phyloP scores from a whole-genome alignment of 2,329 filamentous ascomycete species.

The Fusarium sp. region DNA sequence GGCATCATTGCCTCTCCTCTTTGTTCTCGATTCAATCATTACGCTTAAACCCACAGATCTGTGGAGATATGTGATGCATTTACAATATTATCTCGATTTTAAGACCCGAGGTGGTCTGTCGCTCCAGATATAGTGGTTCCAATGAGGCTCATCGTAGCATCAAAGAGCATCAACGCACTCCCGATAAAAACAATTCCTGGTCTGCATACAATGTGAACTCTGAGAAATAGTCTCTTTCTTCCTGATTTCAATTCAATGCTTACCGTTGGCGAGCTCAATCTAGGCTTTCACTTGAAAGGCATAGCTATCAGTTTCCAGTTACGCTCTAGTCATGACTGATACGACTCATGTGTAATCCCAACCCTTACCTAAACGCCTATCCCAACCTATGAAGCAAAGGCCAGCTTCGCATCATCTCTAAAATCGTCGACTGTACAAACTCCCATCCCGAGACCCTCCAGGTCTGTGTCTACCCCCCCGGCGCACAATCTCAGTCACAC shows the following conservation, averaged over 20 bases:
- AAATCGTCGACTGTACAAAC: not conserved
- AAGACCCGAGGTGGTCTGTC: no score
- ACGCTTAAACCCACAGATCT: no score
- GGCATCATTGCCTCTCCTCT: not conserved
- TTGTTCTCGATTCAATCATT: not conserved
- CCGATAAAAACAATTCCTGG: no score
- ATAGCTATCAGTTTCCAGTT: not conserved
- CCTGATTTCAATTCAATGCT: not conserved
- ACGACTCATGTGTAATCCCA: not conserved
- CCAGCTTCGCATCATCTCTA: not conserved
- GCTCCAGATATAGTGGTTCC: no score
- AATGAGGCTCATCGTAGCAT: no score
- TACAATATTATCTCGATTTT: no score
- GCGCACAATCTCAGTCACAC: not conserved
- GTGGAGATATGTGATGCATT: no score
- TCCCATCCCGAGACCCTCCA: not conserved
- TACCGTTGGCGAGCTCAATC: not conserved
- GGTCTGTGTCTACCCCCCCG: not conserved
- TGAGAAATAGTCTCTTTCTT: not conserved
- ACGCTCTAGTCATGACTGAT: not conserved
- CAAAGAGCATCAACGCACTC: not conserved
- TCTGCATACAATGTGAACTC: no score
- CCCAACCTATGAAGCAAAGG: conserved; percentile 1
- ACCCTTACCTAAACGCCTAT: not conserved
- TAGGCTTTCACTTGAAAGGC: not conserved